A percentile compares a stretch with the other conserved stretches of the same genome.
phyloP scores from a whole-genome alignment of 192 early-diverging fungal genomes.

The Linnemannia hyalina region DNA sequence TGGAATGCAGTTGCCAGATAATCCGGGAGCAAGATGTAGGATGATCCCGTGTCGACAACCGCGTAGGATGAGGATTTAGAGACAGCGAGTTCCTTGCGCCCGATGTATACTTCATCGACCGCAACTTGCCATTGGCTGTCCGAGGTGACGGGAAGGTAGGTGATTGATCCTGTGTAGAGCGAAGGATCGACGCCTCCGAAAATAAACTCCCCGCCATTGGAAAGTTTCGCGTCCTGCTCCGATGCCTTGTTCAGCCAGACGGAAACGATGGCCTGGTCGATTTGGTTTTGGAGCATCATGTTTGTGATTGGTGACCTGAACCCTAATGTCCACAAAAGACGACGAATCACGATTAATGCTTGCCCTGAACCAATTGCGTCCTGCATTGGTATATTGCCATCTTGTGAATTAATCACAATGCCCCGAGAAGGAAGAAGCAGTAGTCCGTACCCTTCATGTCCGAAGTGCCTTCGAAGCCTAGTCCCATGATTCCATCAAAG shows the following conservation, averaged over 20 bases:
- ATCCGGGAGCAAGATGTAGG: conserved; percentile 63
- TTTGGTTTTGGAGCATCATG: conserved; percentile 56
- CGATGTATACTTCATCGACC: conserved; percentile 56
- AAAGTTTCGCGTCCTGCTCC: conserved; percentile 59
- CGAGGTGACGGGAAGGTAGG: conserved; percentile 63
- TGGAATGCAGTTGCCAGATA: conserved; percentile 48
- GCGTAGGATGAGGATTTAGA: conserved; percentile 57
- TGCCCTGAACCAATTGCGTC: neutral
- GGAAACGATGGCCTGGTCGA: conserved; percentile 90
- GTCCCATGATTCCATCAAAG: conserved; percentile 72
- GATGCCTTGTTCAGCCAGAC: conserved; percentile 88
- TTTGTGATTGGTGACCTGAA: conserved; percentile 57
- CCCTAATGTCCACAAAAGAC: neutral
- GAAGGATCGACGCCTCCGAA: conserved; percentile 86
- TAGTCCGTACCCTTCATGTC: conserved; percentile 66
- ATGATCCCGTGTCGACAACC: conserved; percentile 72
- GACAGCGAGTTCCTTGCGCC: conserved; percentile 24
- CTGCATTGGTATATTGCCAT: no score
- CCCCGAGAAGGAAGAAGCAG: neutral
- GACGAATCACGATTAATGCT: neutral
- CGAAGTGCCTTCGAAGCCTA: conserved; percentile 64
- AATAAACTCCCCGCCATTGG: conserved; percentile 84
- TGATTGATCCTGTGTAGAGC: conserved; percentile 55
- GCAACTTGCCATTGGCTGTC: conserved; percentile 68
- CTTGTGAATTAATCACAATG: no score